Percentiles rank a stretch among this genome's conserved stretches.
Evolutionary conservation across 495 filamentous ascomycete genomes (phyloP).

Genomic region (Lasiosphaeria hispida): DNA sequence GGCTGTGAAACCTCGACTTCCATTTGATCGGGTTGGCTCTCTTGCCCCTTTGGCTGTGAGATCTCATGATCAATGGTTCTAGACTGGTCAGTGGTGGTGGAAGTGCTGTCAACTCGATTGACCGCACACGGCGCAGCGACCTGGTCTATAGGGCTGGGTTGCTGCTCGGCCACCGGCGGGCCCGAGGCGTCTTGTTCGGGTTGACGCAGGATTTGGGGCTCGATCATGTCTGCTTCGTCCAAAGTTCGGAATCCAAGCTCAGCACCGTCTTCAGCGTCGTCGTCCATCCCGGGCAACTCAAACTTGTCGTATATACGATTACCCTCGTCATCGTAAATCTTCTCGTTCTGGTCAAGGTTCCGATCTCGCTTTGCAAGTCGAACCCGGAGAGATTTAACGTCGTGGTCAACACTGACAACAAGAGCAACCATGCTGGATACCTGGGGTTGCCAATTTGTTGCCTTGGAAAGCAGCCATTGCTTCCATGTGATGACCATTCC

Average conservation of each 20-base stretch:
- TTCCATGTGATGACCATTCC: constrained; percentile 81
- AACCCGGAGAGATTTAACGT: constrained; percentile 48
- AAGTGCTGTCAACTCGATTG: background rate
- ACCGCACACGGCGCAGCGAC: no score
- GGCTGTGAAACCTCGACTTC: background rate
- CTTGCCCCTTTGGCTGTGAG: no score
- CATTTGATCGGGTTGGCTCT: no score
- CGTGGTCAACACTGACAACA: constrained; percentile 49
- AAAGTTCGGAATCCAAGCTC: constrained; percentile 37
- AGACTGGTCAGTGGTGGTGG: constrained; percentile 10
- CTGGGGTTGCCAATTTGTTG: constrained; percentile 74
- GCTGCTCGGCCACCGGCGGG: background rate
- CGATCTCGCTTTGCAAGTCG: constrained; percentile 70
- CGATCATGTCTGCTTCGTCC: constrained; percentile 41
- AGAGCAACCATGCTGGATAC: constrained; percentile 66
- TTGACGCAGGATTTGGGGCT: constrained; percentile 41
- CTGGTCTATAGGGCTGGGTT: no score
- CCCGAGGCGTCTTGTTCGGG: background rate
- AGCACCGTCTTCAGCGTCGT: constrained; percentile 29
- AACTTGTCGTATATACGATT: constrained; percentile 49
- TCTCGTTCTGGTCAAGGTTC: constrained; percentile 46
- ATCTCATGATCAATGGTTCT: constrained; percentile 17
- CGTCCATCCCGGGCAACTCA: constrained; percentile 42
- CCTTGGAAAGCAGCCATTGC: constrained; percentile 67
- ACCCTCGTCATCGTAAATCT: constrained; percentile 43